These are phyloP conservation scores for Saposhnikovia divaricata DNA, from an alignment of 129 eudicot genomes.

Conservation along the genomic window DNA sequence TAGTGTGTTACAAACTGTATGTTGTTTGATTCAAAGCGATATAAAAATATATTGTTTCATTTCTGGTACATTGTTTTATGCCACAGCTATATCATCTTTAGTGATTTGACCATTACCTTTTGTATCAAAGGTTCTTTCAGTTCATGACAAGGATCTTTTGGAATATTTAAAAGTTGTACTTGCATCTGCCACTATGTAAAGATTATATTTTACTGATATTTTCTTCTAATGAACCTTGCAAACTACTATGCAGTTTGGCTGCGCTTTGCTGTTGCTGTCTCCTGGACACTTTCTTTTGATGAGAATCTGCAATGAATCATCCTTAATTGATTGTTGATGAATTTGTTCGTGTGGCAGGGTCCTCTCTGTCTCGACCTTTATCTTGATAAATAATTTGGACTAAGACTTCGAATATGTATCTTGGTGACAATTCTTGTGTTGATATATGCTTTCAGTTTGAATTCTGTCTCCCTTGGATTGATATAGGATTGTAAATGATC, in stretches of 20 bases:
- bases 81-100: background rate
- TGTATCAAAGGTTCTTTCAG: background rate
- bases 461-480: background rate
- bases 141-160: background rate
- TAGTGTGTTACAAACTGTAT: background rate
- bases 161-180: background rate
- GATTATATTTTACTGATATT: background rate
- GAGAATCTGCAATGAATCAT: background rate
- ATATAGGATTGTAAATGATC: constrained; percentile 74
- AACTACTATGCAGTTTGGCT: constrained; percentile 55
- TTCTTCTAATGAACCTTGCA: background rate
- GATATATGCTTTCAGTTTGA: constrained; percentile 40
- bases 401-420: background rate
- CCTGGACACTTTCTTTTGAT: constrained; percentile 67
- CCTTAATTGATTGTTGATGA: background rate
- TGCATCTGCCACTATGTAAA: background rate
- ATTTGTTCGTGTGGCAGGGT: background rate
- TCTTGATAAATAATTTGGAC: background rate
- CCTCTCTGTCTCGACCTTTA: background rate
- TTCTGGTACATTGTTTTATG: background rate
- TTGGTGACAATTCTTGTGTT: constrained; percentile 79
- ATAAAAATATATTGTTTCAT: background rate
- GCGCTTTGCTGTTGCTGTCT: constrained; percentile 88
- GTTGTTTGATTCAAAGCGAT: background rate
- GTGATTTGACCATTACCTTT: background rate